Conservation (phyloP, 2,329 filamentous ascomycete species). For the Celoporthe dispersa region DNA sequence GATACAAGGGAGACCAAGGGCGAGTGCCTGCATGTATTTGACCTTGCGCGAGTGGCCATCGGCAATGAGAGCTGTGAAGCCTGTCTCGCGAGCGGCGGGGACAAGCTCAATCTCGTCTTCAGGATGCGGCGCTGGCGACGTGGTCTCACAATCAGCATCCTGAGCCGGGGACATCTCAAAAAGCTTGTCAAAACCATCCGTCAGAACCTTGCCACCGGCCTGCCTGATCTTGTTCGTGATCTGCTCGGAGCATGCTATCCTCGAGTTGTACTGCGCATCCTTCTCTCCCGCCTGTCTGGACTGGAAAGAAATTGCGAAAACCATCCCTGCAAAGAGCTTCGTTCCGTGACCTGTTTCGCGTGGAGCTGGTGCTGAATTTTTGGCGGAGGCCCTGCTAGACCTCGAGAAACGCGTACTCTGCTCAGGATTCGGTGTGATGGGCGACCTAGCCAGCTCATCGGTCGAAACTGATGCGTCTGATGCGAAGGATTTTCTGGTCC, state of each 20-base stretch:
- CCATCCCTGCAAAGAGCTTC: constrained; percentile 76
- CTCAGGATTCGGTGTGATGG: constrained; percentile 43
- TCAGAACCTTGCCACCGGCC: constrained; percentile 74
- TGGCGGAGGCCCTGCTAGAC: constrained; percentile 30
- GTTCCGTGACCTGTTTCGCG: constrained; percentile 24
- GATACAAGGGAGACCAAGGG: constrained; percentile 85
- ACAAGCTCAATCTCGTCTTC: constrained; percentile 57
- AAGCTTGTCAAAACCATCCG: constrained; percentile 79
- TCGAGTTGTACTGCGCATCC: constrained; percentile 51
- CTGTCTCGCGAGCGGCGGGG: constrained; percentile 55
- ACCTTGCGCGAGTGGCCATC: constrained; percentile 83
- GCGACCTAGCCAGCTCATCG: constrained; percentile 52
- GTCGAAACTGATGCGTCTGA: constrained; percentile 47
- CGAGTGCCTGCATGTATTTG: constrained; percentile 94
- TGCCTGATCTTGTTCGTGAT: constrained; percentile 66
- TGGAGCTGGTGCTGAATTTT: constrained; percentile 19
- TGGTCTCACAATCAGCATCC: constrained; percentile 33
- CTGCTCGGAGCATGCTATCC: constrained; percentile 45
- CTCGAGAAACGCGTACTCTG: constrained; percentile 41
- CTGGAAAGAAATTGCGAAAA: constrained; percentile 81
- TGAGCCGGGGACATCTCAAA: constrained; percentile 60
- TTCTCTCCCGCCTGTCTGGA: constrained; percentile 54
- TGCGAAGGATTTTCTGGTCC: constrained; percentile 31
- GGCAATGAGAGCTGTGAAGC: constrained; percentile 85
- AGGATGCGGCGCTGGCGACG: constrained; percentile 33